Percentiles rank a stretch among this genome's conserved stretches.
Evolutionary conservation across 2,329 filamentous ascomycete genomes (phyloP).

Genomic region (Cladosporium sp.): DNA sequence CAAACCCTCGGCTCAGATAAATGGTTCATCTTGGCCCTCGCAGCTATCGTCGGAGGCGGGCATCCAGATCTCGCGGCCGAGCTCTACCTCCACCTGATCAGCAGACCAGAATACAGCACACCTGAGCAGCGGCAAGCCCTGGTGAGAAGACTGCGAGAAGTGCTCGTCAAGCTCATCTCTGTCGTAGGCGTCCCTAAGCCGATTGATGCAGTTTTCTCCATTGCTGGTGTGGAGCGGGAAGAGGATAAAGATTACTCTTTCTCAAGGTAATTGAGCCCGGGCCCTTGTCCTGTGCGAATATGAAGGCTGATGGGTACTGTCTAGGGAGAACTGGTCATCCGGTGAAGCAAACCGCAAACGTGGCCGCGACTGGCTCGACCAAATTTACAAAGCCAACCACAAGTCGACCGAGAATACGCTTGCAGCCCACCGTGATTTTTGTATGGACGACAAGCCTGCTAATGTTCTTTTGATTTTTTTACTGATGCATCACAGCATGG

Average conservation of each 20-base stretch:
- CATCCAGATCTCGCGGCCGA: slow-evolving; percentile 50
- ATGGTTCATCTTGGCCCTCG: slow-evolving; percentile 45
- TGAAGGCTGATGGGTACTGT: not conserved
- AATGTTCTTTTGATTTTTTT: not conserved
- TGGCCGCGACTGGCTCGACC: slow-evolving; percentile 53
- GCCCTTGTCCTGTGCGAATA: not conserved
- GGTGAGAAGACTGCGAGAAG: slow-evolving; percentile 53
- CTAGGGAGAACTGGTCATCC: slow-evolving; percentile 53
- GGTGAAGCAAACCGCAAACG: slow-evolving; percentile 52
- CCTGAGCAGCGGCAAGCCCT: slow-evolving; percentile 44
- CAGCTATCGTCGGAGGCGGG: slow-evolving; percentile 47
- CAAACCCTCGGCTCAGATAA: slow-evolving; percentile 39
- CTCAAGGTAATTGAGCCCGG: slow-evolving; percentile 37
- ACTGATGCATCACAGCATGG: slow-evolving; percentile 37
- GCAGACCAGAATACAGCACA: slow-evolving; percentile 43
- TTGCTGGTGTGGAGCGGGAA: slow-evolving; percentile 46
- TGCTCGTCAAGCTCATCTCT: slow-evolving; percentile 54
- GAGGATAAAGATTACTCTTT: slow-evolving; percentile 56
- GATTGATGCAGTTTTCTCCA: slow-evolving; percentile 56
- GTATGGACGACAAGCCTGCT: slow-evolving; percentile 16
- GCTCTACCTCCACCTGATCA: slow-evolving; percentile 55
- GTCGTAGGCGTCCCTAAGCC: slow-evolving; percentile 61
- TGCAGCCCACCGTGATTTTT: slow-evolving; percentile 44
- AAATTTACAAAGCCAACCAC: slow-evolving; percentile 53
- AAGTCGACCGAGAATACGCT: slow-evolving; percentile 36